Evolutionary conservation across 2,329 filamentous ascomycete species (phyloP).

Genomic region (Alternaria longipes): DNA sequence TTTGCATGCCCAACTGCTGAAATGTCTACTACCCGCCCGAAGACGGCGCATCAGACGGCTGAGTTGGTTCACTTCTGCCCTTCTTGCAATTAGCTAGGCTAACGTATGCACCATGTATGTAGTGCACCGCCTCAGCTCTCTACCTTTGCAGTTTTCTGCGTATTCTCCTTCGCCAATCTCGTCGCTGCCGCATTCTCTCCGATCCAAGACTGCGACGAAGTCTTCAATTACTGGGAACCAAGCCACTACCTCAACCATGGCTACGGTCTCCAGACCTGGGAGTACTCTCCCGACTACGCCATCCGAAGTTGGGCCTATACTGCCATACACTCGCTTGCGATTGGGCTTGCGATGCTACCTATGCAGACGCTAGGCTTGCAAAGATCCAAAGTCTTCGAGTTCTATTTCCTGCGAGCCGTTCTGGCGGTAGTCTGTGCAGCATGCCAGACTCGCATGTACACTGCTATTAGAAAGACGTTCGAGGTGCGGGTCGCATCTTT

Average conservation of each 20-base stretch:
- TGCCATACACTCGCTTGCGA: conserved; percentile 77
- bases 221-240: conserved; percentile 99
- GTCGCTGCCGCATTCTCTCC: conserved; percentile 84
- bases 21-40: conserved; percentile 10
- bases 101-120: conserved; percentile 9
- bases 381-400: conserved; percentile 68
- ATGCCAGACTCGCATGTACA: conserved; percentile 83
- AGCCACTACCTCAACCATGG: conserved; percentile 93
- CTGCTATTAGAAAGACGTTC: conserved; percentile 76
- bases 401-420: conserved; percentile 83
- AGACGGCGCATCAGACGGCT: conserved; percentile 4
- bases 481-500: conserved; percentile 86
- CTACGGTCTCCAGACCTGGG: conserved; percentile 96
- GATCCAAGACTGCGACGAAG: conserved; percentile 98
- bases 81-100: background rate
- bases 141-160: conserved; percentile 79
- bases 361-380: conserved; percentile 35
- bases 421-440: conserved; percentile 80
- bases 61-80: background rate
- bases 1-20: background rate
- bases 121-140: conserved; percentile 61
- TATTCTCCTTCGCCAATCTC: conserved; percentile 77
- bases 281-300: conserved; percentile 93
- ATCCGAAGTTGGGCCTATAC: conserved; percentile 97
- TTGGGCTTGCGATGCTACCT: conserved; percentile 70